Base-by-base conservation (phyloP, 345 rosid species). In the Turnera subulata region DNA sequence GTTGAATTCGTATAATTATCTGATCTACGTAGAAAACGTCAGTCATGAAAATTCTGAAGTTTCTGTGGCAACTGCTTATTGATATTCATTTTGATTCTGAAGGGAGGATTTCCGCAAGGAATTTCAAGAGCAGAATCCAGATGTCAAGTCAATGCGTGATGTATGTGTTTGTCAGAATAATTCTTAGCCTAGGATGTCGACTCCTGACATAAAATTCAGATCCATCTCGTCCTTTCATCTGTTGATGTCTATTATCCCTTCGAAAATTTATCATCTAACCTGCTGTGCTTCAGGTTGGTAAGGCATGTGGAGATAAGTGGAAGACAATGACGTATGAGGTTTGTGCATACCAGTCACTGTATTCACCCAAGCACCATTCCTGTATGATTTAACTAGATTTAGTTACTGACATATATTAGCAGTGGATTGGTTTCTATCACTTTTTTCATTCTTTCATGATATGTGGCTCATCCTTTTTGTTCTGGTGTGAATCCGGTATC, bases 221-320 rank as follows among this genome's bases (percentile, higher is more conserved):
- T n/a, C 39, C 37, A 24, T 61, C 29, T 58, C 11, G 20, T 25
- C 44, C 53, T 50, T 18, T 53, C 6, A 38, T 10, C 18, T 23
- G 5, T 6, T 61, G 18, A 51, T 51, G 47, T 13, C 45, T 42
- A 1, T 13, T 42, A 1, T 2, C 45, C 40, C 13, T 13, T 37
- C 40, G n/a, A 42, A 11, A 21, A 26, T 20, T 15, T 65, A 19
- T 25, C 35, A 56, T 29, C 35, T 29, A 29, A 29, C 35, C 35
- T 3, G 49, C 64, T 24, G 14, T 56, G 0, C 55, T 71, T 46
- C 64, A 89, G 98, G 76, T 92, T 78, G 96, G 98, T 19, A 89
- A 86, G 84, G 89, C 95, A 61, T 84, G 96, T 71, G 96, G 98
- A 63, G 97, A 82, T 74, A 89, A 84, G 79, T 92, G 98, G 98